phyloP scores from a whole-genome alignment of 768 basidiomycete genomes.

The Lepiota brunneoincarnata region DNA sequence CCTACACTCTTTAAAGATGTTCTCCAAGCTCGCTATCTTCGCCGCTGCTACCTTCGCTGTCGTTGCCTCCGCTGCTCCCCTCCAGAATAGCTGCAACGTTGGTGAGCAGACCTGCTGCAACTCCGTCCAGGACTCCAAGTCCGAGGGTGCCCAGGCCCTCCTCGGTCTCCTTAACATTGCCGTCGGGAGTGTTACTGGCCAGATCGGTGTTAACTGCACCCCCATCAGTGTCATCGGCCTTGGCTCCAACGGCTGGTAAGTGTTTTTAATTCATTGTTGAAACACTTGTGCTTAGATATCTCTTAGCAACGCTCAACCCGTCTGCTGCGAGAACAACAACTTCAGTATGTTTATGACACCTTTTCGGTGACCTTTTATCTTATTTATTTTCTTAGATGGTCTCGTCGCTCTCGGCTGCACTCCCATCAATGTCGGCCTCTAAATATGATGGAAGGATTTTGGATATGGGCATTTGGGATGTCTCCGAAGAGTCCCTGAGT shows the following conservation, averaged over 20 bases:
- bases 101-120: conserved; percentile 5
- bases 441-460: not conserved
- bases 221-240: conserved; percentile 25
- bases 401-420: conserved; percentile 33
- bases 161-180: conserved; percentile 23
- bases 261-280: not conserved
- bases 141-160: not conserved
- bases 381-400: conserved; percentile 18
- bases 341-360: conserved; percentile 9
- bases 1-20: conserved; percentile 3
- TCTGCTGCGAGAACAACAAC: conserved; percentile 17
- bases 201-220: conserved; percentile 25
- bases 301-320: conserved; percentile 13
- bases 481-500: no score
- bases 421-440: conserved; percentile 32
- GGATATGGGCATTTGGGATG: no score
- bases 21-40: conserved; percentile 6
- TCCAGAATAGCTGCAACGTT: not conserved
- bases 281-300: not conserved
- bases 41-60: conserved; percentile 7
- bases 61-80: not conserved
- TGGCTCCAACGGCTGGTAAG: conserved; percentile 17
- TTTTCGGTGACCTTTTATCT: not conserved
- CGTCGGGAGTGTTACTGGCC: conserved; percentile 20
- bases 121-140: not conserved